Evolutionary conservation across 768 basidiomycete genomes (phyloP), one percentile per base, ranked within the genome.

Genomic region (Hirschioporus abietinus): DNA sequence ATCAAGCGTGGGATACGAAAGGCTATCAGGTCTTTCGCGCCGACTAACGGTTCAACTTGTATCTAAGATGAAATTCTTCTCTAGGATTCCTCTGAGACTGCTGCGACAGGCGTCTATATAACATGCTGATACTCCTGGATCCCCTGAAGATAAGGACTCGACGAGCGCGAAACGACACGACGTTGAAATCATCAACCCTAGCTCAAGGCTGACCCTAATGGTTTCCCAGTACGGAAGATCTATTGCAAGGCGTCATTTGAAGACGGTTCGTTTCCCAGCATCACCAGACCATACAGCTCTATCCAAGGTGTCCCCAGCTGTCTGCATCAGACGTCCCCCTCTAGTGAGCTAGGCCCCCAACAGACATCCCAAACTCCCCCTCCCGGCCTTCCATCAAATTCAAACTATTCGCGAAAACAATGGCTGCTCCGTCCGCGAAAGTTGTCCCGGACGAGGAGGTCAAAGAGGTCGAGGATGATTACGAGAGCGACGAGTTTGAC

Each of bases 391-490:
- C 30, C 25, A 34, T 34, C 60, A 25, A 25, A 7, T 25, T 23
- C 17, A 61, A 61, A 34, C 1, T 25, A 24, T 9, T 61, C 60
- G 60, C 60, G 25, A 34, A 24, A 25, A 61, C 20, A 52, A 52
- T 52, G 42, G 42, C 20, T 15, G 42, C 42, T 52, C 42, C 42
- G 42, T 20, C 60, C 23, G 20, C 60, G 25, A 61, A 61, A 61
- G 10, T 15, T 24, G 24, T 61, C 18, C 60, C 65, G 1, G 68
- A 71, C 17, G 70, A 67, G 35, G 71, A 71, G 68, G 77, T 73
- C 23, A 77, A 77, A 35, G 80, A 76, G n/a, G 75, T 79, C 27
- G 74, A 80, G 17, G 73, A 73, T 59, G 64, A 66, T 7, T 66
- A 68, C 25, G 60, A 61, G 60, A 61, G 60, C 18, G 60, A 61